Base-by-base conservation (phyloP, 2,329 filamentous ascomycete species). In the Colletotrichum somersetense region DNA sequence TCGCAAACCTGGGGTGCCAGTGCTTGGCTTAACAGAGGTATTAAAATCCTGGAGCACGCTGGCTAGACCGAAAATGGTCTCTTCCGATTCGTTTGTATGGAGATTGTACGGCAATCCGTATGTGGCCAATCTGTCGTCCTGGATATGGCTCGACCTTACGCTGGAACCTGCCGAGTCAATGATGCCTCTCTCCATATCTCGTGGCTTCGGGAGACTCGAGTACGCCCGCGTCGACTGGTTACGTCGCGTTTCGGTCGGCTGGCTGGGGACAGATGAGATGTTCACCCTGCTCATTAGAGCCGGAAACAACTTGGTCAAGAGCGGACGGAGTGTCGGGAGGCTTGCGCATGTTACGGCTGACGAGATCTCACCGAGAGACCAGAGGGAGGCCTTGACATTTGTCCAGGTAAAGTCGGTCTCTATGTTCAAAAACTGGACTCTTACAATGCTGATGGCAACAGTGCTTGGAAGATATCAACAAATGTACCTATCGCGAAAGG, bases 321-420 rank as follows among this genome's bases (percentile, higher is more conserved):
- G 65, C n/a, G 76, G 76, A 20, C 76, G 74, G 3, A 78, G 68
- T 7, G 75, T 77, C 38, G 76, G 74, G 12, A 78, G 74, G 48
- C 75, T 76, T 44, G 75, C 74, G 67, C 74, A 77, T 10, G 71
- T 73, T 1, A 78, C 61, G 55, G 75, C 75, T 14, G 74, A 75
- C 38, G 73, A 67, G 48, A 77, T 58, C 67, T 78, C 77, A n/a
- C 72, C 75, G 10, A 77, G 35, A 35, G 77, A 77, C 73, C 75
- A 76, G 20, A 71, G 64, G 8, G 76, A 75, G 16, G 78, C 72
- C 12, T 77, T 73, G 20, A 78, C 70, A 62, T 74, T 77, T 14
- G 72, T 52, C 74, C 75, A 77, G 20, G 75, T 76, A 40, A 74
- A 69, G 56, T 77, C 77, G 26, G 69, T 16, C n/a, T 57, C 55